phyloP scores from a whole-genome alignment of 1,284 basidiomycete species.

The Pseudomicrostroma phylloplanum region DNA sequence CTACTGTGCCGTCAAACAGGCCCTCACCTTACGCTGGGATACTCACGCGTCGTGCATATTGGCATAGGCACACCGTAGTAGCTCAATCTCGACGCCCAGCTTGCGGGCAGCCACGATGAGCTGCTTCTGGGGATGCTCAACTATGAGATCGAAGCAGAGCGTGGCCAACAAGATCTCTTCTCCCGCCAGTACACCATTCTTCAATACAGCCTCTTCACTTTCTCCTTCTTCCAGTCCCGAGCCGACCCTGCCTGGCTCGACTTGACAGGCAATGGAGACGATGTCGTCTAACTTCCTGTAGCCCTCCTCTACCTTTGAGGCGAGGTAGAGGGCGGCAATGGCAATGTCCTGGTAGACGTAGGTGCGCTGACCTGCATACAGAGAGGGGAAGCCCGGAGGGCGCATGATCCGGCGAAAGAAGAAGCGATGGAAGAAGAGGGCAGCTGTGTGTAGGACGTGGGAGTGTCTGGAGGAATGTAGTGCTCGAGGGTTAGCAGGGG shows the following conservation, averaged over 20 bases:
- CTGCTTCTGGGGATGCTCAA: constrained; percentile 66
- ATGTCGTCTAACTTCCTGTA: constrained; percentile 78
- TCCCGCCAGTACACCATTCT: constrained; percentile 63
- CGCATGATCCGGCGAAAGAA: constrained; percentile 81
- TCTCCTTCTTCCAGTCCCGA: too few relatives aligned
- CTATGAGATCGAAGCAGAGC: constrained; percentile 82
- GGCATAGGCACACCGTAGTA: constrained; percentile 18
- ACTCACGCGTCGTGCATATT: not conserved
- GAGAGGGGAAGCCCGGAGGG: not conserved
- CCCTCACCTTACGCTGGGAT: not conserved
- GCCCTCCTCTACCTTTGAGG: constrained; percentile 84
- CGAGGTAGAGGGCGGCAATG: constrained; percentile 80
- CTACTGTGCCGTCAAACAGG: not conserved
- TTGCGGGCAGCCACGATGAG: constrained; percentile 34
- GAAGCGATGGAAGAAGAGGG: constrained; percentile 86
- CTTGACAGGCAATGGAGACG: constrained; percentile 50
- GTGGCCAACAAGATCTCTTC: constrained; percentile 81
- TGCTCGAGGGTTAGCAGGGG: too few relatives aligned
- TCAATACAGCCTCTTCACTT: not conserved
- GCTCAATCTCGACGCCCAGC: constrained; percentile 24
- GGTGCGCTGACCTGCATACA: constrained; percentile 14
- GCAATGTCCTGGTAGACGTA: constrained; percentile 65
- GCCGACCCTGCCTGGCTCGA: too few relatives aligned
- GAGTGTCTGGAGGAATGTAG: constrained; percentile 5
- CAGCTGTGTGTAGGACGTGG: constrained; percentile 56